Evolutionary conservation across 805 yeast species (phyloP).

Genomic region (Yarrowia sp.): DNA sequence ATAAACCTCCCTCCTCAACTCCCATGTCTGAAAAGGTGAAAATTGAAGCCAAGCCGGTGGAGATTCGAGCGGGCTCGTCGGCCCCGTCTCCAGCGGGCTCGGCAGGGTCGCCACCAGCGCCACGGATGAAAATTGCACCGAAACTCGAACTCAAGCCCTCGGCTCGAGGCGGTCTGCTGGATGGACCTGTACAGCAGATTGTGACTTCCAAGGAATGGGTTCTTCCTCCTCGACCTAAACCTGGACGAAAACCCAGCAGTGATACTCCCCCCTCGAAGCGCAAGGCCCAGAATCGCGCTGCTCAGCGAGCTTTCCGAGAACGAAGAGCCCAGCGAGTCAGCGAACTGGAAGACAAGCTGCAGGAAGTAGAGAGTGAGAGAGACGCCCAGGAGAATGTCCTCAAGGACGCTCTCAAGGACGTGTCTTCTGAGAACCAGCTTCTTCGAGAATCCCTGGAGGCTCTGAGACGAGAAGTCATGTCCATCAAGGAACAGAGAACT

Average conservation of each 20-base stretch:
- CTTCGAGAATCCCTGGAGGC: conserved; percentile 49
- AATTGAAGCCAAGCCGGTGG: conserved; percentile 34
- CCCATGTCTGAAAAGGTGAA: conserved; percentile 36
- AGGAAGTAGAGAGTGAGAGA: conserved; percentile 70
- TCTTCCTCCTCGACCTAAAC: conserved; percentile 81
- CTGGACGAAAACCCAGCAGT: conserved; percentile 63
- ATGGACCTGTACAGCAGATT: conserved; percentile 43
- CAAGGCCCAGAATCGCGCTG: conserved; percentile 92
- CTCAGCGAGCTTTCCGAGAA: conserved; percentile 89
- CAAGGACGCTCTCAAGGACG: conserved; percentile 42
- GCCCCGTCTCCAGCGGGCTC: conserved; percentile 22
- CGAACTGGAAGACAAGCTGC: conserved; percentile 73
- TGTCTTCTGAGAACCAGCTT: conserved; percentile 51
- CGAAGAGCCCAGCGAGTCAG: conserved; percentile 82
- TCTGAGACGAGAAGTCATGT: conserved; percentile 40
- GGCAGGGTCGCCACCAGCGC: conserved; percentile 16
- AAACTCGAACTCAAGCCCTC: conserved; percentile 35
- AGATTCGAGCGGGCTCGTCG: conserved; percentile 16
- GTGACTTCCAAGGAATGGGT: conserved; percentile 80
- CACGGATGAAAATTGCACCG: conserved; percentile 36
- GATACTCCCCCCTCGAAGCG: conserved; percentile 86
- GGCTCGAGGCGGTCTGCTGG: conserved; percentile 31
- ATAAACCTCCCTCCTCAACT: conserved; percentile 10
- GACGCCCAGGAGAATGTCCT: conserved; percentile 56
- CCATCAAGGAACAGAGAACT: conserved; percentile 31